Evolutionary conservation across 129 eudicot species (phyloP), one percentile per base, ranked within the genome.

Genomic region (Flaveria sonorensis): DNA sequence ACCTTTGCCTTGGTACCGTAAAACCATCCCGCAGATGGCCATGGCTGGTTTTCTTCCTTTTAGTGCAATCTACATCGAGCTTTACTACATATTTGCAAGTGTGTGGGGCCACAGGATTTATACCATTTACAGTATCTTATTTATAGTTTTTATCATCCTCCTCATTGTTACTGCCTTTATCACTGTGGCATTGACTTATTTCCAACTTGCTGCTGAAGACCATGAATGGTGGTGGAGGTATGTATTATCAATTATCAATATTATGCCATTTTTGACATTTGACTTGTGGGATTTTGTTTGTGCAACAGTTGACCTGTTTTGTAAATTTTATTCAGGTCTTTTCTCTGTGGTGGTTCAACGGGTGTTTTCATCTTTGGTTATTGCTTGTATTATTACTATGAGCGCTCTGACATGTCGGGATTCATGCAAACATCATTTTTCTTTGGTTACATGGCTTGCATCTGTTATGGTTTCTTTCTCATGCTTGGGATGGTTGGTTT

Each of bases 61-160:
- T 73, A 89, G 96, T 77, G 96, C 89, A 9, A 83, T 89, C 26
- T 89, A 89, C 55, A 85, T 89, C 24, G 89, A 89, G 59, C 91
- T 89, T 42, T 89, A 89, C 82, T 89, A 89, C 77, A 89, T 89
- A 75, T 89, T 89, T 76, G 91, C 95, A 55, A 89, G 91, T 69
- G 95, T 89, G 26, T 89, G 94, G 91, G 94, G 94, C 26, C 94
- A 89, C 81, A 82, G 91, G 83, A 85, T 89, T 46, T 89, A 89
- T 80, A 89, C 91, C 16, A 85, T 89, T 52, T 89, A 89, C 83
- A 87, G 88, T 75, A 87, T 89, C 68, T 60, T 87, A 56, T 85
- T 83, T 71, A 79, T 89, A 4, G 95, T 89, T 69, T 89, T 89
- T 82, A 89, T 89, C 59, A 84, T 89, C 42, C 90, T 89, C 39